A percentile compares a stretch with the other conserved stretches of the same genome.
phyloP scores from a whole-genome alignment of 1,139 yeast species.

The Pichia sp. region DNA sequence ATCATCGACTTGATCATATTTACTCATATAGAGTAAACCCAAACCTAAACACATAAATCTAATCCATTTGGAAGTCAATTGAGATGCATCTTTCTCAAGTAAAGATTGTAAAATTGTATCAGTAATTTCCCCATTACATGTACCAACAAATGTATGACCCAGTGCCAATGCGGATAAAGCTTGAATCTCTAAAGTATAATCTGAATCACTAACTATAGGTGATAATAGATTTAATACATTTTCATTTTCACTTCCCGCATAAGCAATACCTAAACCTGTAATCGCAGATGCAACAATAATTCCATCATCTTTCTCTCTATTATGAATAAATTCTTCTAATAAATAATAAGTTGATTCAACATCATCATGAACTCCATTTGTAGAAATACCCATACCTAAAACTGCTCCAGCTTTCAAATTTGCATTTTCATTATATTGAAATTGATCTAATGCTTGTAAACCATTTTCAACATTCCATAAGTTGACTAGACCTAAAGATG shows the following conservation, averaged over 20 bases:
- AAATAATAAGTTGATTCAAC: conserved; percentile 88
- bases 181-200: conserved; percentile 67
- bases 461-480: conserved; percentile 93
- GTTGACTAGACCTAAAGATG: conserved; percentile 81
- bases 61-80: conserved; percentile 78
- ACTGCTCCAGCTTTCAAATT: conserved; percentile 95
- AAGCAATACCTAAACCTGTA: conserved; percentile 88
- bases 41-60: conserved; percentile 88
- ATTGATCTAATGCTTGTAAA: conserved; percentile 81
- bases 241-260: conserved; percentile 88
- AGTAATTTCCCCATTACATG: conserved; percentile 91
- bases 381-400: conserved; percentile 91
- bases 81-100: conserved; percentile 73
- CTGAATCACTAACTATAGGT: conserved; percentile 83
- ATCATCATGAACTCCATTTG: conserved; percentile 92
- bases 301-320: conserved; percentile 32
- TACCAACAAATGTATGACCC: conserved; percentile 93
- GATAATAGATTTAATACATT: conserved; percentile 69
- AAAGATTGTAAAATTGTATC: conserved; percentile 85
- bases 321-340: conserved; percentile 66
- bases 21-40: conserved; percentile 89
- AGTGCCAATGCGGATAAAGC: conserved; percentile 85
- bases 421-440: conserved; percentile 76
- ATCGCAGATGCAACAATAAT: conserved; percentile 74
- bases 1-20: conserved; percentile 91